Conservation (phyloP, 1,284 basidiomycete species). For the Anthracocystis walkeri region DNA sequence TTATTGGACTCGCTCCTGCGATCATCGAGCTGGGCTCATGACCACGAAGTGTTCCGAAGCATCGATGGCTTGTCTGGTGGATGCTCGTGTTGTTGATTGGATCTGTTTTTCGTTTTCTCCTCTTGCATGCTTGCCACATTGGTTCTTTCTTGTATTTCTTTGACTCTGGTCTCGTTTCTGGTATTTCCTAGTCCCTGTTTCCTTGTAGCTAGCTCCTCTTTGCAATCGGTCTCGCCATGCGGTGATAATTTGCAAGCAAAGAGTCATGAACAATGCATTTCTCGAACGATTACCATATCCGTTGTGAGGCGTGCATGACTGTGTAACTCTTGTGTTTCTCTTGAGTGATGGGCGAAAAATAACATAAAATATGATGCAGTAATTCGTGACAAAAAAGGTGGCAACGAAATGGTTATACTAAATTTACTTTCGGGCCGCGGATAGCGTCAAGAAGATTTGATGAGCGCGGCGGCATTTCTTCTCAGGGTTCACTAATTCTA, state of each 20-base stretch:
- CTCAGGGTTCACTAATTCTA: conserved; percentile 14
- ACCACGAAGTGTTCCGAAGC: neutral
- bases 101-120: conserved; percentile 10
- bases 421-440: conserved; percentile 3
- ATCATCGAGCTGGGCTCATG: conserved; percentile 17
- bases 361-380: neutral
- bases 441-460: neutral
- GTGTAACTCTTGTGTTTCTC: neutral
- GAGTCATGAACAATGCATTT: conserved; percentile 29
- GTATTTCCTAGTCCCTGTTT: neutral
- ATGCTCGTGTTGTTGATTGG: neutral
- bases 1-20: too few species aligned
- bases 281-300: neutral
- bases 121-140: neutral
- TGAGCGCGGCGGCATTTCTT: neutral
- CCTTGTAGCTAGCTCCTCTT: conserved; percentile 11
- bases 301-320: neutral
- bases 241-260: neutral
- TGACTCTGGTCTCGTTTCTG: neutral
- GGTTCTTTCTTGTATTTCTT: neutral
- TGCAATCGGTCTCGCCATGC: neutral
- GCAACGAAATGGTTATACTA: neutral
- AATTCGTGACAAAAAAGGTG: neutral
- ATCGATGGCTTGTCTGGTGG: too few species aligned
- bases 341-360: neutral